A percentile compares a stretch with the other conserved stretches of the same genome.
Evolutionary conservation across 2,329 filamentous ascomycete genomes (phyloP).

Genomic region (Pseudogymnoascus destructans): DNA sequence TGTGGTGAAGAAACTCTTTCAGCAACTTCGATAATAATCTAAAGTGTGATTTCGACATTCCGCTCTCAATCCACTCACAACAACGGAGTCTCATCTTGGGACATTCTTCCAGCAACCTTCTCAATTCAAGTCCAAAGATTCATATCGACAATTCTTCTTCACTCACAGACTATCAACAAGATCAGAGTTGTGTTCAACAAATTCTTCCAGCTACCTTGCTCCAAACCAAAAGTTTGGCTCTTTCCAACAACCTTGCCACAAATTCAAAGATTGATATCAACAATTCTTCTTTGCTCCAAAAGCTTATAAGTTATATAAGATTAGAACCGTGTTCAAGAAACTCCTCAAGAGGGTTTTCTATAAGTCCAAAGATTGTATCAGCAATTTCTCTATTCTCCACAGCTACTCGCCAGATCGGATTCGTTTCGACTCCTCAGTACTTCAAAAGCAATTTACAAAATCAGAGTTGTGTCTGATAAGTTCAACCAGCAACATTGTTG

Average conservation of each 20-base stretch:
- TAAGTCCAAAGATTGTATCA: constrained; percentile 2
- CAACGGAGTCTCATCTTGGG: background rate
- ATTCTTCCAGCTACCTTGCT: background rate
- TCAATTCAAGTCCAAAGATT: background rate
- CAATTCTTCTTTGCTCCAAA: background rate
- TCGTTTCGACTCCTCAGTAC: background rate
- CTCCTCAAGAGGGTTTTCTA: background rate
- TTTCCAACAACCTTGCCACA: background rate
- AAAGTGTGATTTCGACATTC: background rate
- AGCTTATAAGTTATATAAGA: background rate
- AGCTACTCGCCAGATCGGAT: background rate
- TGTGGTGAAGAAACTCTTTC: background rate
- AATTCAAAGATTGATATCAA: background rate
- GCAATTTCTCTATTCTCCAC: background rate
- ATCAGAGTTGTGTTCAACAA: background rate
- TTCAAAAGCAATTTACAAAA: background rate
- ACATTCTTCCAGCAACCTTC: background rate
- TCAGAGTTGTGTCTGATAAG: background rate
- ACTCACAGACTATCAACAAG: background rate
- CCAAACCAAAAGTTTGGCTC: background rate
- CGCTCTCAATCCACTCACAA: background rate
- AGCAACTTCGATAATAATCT: background rate
- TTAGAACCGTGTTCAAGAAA: background rate
- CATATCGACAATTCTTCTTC: background rate
- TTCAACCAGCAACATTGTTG: background rate